A percentile compares a stretch with the other conserved stretches of the same genome.
Conservation (phyloP, 2,329 filamentous ascomycete genomes). For the Trichophyton equinum region DNA sequence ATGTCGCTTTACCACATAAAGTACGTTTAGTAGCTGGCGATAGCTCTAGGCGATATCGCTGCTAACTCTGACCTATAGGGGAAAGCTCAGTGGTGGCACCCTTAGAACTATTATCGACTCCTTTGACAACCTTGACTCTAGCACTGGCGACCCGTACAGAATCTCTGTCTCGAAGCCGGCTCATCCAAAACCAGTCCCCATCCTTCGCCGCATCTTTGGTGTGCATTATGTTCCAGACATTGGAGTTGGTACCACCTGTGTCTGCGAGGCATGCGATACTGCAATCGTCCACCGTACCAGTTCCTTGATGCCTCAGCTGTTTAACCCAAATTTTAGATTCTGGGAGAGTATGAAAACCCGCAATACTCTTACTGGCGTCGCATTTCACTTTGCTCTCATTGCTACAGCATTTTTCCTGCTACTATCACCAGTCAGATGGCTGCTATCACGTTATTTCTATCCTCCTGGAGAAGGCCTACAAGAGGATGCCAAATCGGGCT, state of each 20-base stretch:
- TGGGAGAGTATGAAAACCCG: constrained; percentile 43
- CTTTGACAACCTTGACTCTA: constrained; percentile 27
- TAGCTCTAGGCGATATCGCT: neutral
- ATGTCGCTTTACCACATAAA: constrained; percentile 44
- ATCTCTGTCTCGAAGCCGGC: constrained; percentile 25
- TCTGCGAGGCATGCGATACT: constrained; percentile 41
- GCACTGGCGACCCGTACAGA: constrained; percentile 38
- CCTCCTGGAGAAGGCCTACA: constrained; percentile 40
- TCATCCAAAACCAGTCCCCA: constrained; percentile 14
- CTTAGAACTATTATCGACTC: constrained; percentile 53
- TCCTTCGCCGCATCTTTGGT: constrained; percentile 34
- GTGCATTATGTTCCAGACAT: constrained; percentile 43
- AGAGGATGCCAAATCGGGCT: constrained; percentile 30
- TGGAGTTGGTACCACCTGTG: constrained; percentile 45
- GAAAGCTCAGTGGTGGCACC: constrained; percentile 45
- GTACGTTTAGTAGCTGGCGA: constrained; percentile 16
- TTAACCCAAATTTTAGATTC: constrained; percentile 47
- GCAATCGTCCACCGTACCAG: constrained; percentile 49
- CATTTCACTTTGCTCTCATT: constrained; percentile 38
- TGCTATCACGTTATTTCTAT: constrained; percentile 36
- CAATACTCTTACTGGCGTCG: constrained; percentile 36
- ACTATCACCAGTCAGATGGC: constrained; percentile 42
- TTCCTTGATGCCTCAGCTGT: constrained; percentile 45
- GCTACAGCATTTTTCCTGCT: constrained; percentile 36
- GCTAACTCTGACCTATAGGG: constrained; percentile 8